phyloP scores from a whole-genome alignment of 2,329 filamentous ascomycete genomes.

The Byssoonygena ceratinophila region DNA sequence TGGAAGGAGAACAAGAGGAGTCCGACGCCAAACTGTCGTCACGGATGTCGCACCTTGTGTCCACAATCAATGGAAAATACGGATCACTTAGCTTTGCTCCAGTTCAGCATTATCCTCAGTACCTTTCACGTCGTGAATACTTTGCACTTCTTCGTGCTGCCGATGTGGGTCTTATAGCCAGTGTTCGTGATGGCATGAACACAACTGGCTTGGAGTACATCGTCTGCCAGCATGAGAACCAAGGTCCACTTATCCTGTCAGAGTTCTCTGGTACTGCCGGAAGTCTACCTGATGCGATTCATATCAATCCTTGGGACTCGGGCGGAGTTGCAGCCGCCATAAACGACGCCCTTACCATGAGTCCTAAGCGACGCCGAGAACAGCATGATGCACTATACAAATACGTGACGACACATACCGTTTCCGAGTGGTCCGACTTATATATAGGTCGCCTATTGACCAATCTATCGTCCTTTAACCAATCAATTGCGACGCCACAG shows the following conservation, averaged over 20 bases:
- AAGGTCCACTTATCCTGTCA: slow-evolving; percentile 83
- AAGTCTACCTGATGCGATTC: slow-evolving; percentile 72
- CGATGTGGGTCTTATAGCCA: slow-evolving; percentile 89
- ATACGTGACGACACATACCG: slow-evolving; percentile 75
- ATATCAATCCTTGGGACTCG: slow-evolving; percentile 95
- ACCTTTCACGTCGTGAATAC: slow-evolving; percentile 80
- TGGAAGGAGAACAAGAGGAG: slow-evolving; percentile 68
- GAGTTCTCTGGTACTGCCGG: slow-evolving; percentile 93
- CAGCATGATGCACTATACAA: slow-evolving; percentile 68
- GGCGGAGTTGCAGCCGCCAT: slow-evolving; percentile 75
- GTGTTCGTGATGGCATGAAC: slow-evolving; percentile 95
- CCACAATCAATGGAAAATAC: slow-evolving; percentile 81
- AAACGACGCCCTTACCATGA: slow-evolving; percentile 69
- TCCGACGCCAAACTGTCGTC: slow-evolving; percentile 70
- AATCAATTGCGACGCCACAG: slow-evolving; percentile 65
- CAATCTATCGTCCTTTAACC: slow-evolving; percentile 66
- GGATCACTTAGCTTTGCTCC: slow-evolving; percentile 82
- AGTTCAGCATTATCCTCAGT: slow-evolving; percentile 90
- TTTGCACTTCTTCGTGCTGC: slow-evolving; percentile 84
- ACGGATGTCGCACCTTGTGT: slow-evolving; percentile 81
- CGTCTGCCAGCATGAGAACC: slow-evolving; percentile 75
- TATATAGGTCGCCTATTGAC: slow-evolving; percentile 69
- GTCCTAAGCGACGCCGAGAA: slow-evolving; percentile 50
- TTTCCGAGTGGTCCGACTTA: slow-evolving; percentile 73
- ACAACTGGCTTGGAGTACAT: slow-evolving; percentile 93